Conservation (phyloP, 2,329 filamentous ascomycete species). For the Neonectria neomacrospora region DNA sequence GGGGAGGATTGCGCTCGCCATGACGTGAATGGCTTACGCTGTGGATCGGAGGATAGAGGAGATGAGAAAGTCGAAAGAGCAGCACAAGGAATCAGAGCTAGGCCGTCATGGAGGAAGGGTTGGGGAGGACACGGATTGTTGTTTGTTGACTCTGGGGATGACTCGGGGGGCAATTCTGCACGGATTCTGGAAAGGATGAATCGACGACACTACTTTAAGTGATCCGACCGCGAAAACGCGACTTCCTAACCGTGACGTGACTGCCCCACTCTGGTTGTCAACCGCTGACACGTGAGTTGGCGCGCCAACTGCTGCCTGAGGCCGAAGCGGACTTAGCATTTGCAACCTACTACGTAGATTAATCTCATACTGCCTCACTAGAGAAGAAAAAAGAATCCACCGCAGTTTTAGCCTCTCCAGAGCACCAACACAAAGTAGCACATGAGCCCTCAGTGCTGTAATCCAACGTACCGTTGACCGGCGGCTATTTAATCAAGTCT, state of each 20-base stretch:
- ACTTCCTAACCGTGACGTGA: slow-evolving; percentile 51
- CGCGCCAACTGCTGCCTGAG: slow-evolving; percentile 24
- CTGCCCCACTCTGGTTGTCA: slow-evolving; percentile 43
- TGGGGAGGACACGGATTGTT: slow-evolving; percentile 23
- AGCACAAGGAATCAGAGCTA: slow-evolving; percentile 1
- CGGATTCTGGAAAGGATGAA: slow-evolving; percentile 27
- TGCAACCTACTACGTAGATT: no score
- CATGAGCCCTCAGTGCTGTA: no score
- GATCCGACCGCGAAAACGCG: slow-evolving; percentile 48
- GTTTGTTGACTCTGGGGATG: slow-evolving; percentile 20
- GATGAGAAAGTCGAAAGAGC: slow-evolving; percentile 9
- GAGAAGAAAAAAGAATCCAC: no score
- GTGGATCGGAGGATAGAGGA: slow-evolving; percentile 15
- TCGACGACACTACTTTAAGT: slow-evolving; percentile 47
- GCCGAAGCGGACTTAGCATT: neutral
- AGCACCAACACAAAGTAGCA: no score
- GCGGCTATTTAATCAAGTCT: no score
- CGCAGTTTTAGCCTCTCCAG: no score
- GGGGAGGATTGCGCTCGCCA: slow-evolving; percentile 65
- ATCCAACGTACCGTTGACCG: no score
- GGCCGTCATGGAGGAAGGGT: slow-evolving; percentile 30
- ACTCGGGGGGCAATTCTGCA: slow-evolving; percentile 28
- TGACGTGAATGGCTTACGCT: slow-evolving; percentile 45
- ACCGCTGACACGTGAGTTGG: slow-evolving; percentile 48
- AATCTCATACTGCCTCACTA: no score